Base-by-base conservation (phyloP, 2,329 filamentous ascomycete genomes). In the Cadophora gregata region DNA sequence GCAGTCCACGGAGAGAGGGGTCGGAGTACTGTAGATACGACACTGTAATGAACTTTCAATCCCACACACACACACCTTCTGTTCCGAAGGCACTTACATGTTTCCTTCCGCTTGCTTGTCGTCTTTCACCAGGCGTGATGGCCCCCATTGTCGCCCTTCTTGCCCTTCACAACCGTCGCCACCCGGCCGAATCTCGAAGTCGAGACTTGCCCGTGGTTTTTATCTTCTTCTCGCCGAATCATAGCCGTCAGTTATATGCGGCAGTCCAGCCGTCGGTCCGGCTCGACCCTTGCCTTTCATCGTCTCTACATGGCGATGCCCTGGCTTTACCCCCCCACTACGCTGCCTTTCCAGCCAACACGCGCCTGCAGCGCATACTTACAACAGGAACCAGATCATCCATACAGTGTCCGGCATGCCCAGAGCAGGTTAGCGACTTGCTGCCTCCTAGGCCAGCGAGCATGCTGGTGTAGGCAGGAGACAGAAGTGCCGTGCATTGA, bases 281-380 rank as follows among this genome's bases (percentile, higher is more conserved):
- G 51, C 56, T 64, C 50, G 55, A 64, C 48, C 63, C 67, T 55
- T 65, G 59, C 45, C 16, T 56, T 27, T 24, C 60, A 56, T 47
- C 55, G 59, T 38, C 42, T 59, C 27, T 56, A 36, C 47, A 21
- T 61, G 38, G 45, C 31, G 19, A 58, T 51, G 45, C 21, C 31
- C 47, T 62, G 27, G 31, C 42, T 62, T 53, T 29, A 60, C 53
- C 29, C 36, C 36, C 58, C 61, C 29, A 45, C 29, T 53, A 36
- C 31, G 33, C 4, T 53, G 33, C 58, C 31, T 29, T 47, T 62
- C 29, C 42, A 16, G 25, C 62, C 42, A 62, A 56, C 50, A 59
- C 42, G 59, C 64, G 67, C 66, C 65, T 66, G 38, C 62, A 62
- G 68, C 64, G 64, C 66, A 68, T 62, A 65, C 60, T 61, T 62